Conservation (phyloP, 495 filamentous ascomycete genomes). For the Xylaria longipes region DNA sequence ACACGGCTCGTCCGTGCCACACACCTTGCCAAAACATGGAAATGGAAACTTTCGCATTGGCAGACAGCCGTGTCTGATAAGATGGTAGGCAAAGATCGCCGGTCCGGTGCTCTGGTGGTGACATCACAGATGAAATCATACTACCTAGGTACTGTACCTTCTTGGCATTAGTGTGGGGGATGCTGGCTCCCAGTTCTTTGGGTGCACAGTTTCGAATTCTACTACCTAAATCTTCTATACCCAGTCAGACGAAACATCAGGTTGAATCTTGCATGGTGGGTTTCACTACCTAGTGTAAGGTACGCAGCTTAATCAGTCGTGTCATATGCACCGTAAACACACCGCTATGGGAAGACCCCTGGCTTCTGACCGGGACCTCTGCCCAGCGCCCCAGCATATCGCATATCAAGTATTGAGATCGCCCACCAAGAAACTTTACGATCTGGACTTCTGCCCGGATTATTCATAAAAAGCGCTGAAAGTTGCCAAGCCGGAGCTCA, state of each 20-base stretch:
- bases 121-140: slow-evolving; percentile 4
- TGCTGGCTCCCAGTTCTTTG: not conserved
- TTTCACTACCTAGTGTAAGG: not conserved
- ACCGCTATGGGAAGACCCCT: too few species aligned
- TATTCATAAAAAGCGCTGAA: too few species aligned
- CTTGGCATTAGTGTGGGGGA: not conserved
- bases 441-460: too few species aligned
- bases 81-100: slow-evolving; percentile 9
- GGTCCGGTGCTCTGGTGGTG: not conserved
- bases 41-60: not conserved
- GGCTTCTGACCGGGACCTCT: too few species aligned
- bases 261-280: not conserved
- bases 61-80: not conserved
- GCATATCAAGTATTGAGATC: too few species aligned
- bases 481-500: too few species aligned
- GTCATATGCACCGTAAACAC: too few species aligned
- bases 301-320: too few species aligned
- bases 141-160: not conserved
- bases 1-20: not conserved
- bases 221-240: too few species aligned
- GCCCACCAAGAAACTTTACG: too few species aligned
- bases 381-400: too few species aligned
- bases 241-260: not conserved
- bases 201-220: not conserved
- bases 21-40: not conserved